These are phyloP conservation scores for Trichosporon ovoides DNA, from an alignment of 1,284 basidiomycete genomes.

Conservation along the genomic window DNA sequence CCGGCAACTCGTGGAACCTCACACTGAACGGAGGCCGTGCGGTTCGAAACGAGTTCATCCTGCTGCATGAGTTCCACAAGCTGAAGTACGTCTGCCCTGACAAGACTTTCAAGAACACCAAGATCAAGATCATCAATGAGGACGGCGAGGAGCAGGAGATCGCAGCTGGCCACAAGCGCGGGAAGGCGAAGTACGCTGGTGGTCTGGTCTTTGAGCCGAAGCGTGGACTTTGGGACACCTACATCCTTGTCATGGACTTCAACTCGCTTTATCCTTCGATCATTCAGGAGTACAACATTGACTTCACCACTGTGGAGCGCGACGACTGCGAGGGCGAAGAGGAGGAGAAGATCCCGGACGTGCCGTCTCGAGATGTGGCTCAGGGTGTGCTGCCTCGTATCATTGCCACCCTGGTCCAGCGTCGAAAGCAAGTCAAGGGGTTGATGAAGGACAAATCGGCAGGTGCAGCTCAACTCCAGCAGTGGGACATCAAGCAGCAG, in stretches of 20 bases:
- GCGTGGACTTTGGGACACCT: constrained; percentile 93
- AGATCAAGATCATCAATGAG: constrained; percentile 46
- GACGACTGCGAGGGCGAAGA: constrained; percentile 56
- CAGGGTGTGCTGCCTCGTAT: constrained; percentile 92
- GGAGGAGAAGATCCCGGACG: constrained; percentile 82
- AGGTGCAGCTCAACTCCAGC: constrained; percentile 70
- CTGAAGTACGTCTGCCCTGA: constrained; percentile 96
- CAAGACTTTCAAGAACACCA: constrained; percentile 67
- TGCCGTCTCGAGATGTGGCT: constrained; percentile 66
- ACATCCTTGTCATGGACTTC: constrained; percentile 99
- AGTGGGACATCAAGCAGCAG: constrained; percentile 96
- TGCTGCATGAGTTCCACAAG: constrained; percentile 95
- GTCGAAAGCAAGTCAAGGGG: constrained; percentile 84
- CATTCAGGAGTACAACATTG: constrained; percentile 99
- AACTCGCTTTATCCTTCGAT: constrained; percentile 99
- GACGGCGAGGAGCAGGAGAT: constrained; percentile 58
- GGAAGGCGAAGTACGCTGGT: constrained; percentile 96
- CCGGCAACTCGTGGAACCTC: constrained; percentile 97
- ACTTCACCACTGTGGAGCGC: constrained; percentile 91
- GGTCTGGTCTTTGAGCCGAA: constrained; percentile 98
- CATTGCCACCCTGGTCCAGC: constrained; percentile 87
- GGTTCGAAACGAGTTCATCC: constrained; percentile 97
- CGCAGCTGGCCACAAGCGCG: constrained; percentile 58
- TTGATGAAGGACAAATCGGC: constrained; percentile 88
- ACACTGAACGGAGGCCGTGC: constrained; percentile 93